Base-by-base conservation (phyloP, 148 eudicot genomes). In the Fallopia convolvulus region DNA sequence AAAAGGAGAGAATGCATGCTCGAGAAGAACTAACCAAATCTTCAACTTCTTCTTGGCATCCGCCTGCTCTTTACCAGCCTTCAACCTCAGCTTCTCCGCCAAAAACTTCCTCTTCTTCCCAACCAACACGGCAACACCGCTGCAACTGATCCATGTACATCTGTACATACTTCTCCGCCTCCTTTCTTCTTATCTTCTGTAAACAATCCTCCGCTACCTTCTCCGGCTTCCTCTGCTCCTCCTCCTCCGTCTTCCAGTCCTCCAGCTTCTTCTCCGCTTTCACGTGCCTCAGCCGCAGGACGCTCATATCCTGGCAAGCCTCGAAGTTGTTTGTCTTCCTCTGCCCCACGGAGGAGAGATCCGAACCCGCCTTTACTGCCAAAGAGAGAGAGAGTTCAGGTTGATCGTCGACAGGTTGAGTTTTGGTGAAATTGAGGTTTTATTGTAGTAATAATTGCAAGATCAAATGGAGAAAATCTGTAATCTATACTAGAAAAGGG, bases 321-420 rank as follows among this genome's bases (percentile, higher is more conserved):
- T 95, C 99, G 77, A 95, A 95, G 42, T 92, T 95, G 82, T 91
- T 95, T 26, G 99, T 95, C 87, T 95, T 95, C 84, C 90, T 92
- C 80, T 92, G 99, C 97, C 4, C 97, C 97, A 0, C 97, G 86
- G 41, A 92, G 90, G 56, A 95, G 88, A 4, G 97, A 95, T 0
- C 99, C 97, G 76, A 95, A 95, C 58, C 97, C 99, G 0, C 99
- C 99, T 77, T 95, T 95, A 17, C 99, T 97, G 0, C 94, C 99
- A 39, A 88, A 84, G 40, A 92, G 86, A 36, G 94, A 86, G 78
- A 84, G n/a, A 50, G 74, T 75, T 78, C 79, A 90, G 89, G 70
- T 80, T 75, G 70, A 89, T 72, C 36, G 86, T 78, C n/a, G 86
- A 74, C 32, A 48, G 83, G 55, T 81, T 77, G 72, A 77, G 85